phyloP scores from a whole-genome alignment of 495 filamentous ascomycete species.

The Penicillium flavigenum region DNA sequence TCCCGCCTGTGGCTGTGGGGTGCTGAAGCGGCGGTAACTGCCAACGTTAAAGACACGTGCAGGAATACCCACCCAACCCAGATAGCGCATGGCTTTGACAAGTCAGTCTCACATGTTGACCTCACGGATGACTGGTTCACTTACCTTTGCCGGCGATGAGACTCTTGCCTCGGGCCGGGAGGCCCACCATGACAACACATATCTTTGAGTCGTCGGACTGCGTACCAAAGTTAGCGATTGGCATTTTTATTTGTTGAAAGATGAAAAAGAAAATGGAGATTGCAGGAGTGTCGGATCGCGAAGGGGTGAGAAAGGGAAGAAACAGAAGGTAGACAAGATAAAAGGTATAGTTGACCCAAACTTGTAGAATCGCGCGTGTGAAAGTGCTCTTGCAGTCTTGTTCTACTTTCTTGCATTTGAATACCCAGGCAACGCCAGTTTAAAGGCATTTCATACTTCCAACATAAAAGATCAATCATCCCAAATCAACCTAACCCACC shows the following conservation, averaged over 20 bases:
- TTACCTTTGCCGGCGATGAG: conserved; percentile 95
- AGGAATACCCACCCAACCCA: conserved; percentile 91
- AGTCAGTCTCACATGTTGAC: conserved; percentile 4
- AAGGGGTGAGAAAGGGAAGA: neutral
- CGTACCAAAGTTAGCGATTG: conserved; percentile 22
- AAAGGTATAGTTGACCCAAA: neutral
- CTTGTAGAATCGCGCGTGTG: neutral
- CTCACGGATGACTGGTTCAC: conserved; percentile 13
- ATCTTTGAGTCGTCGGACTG: conserved; percentile 94
- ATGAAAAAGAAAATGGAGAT: neutral
- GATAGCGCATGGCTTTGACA: conserved; percentile 79
- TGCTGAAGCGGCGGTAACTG: conserved; percentile 82
- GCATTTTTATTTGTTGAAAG: conserved; percentile 5
- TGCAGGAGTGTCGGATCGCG: neutral
- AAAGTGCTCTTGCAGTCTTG: neutral
- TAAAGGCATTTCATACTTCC: neutral
- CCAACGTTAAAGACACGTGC: conserved; percentile 97
- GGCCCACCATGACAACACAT: conserved; percentile 98
- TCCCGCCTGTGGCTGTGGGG: conserved; percentile 79
- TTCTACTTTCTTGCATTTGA: neutral
- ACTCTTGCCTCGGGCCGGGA: conserved; percentile 93
- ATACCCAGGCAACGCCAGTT: neutral
- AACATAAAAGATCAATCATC: neutral
- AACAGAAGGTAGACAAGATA: neutral
- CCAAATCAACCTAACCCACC: neutral